A percentile compares a stretch with the other conserved stretches of the same genome.
Conservation (phyloP, 441 rosid species). For the Gossypium lobatum region DNA sequence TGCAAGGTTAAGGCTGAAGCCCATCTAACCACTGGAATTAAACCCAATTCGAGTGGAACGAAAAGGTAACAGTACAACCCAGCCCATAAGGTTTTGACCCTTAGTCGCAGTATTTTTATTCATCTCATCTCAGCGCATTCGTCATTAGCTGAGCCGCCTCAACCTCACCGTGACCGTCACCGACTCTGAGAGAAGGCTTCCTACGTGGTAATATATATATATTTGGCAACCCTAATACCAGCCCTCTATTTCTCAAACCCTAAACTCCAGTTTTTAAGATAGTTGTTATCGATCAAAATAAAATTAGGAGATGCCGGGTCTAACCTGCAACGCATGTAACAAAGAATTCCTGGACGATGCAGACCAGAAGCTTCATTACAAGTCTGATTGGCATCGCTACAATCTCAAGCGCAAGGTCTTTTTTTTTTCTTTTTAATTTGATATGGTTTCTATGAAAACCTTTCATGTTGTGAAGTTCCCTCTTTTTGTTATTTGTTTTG, state of each 20-base stretch:
- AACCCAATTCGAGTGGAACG: neutral
- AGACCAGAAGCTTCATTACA: slow-evolving; percentile 80
- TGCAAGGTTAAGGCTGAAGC: neutral
- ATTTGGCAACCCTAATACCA: neutral
- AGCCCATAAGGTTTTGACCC: neutral
- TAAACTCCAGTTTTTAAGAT: neutral
- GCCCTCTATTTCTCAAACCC: neutral
- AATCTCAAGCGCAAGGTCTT: slow-evolving; percentile 92
- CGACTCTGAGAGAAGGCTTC: slow-evolving; percentile 17
- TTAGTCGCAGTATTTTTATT: neutral
- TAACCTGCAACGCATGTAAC: slow-evolving; percentile 89
- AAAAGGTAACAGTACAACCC: neutral
- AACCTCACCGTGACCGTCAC: slow-evolving; percentile 6
- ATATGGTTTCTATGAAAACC: neutral
- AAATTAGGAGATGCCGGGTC: slow-evolving; percentile 44
- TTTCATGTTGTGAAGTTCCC: neutral
- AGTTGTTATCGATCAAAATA: neutral
- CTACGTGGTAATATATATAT: neutral
- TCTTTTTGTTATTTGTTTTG: neutral
- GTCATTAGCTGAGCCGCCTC: neutral
- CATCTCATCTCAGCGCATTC: neutral
- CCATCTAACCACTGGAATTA: neutral
- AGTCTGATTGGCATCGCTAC: slow-evolving; percentile 97
- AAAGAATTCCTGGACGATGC: slow-evolving; percentile 63
- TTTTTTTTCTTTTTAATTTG: neutral